A percentile compares a stretch with the other conserved stretches of the same genome.
These are phyloP conservation scores for Staphylotrichum tortipilum DNA, from an alignment of 495 filamentous ascomycete genomes.

Conservation along the genomic window DNA sequence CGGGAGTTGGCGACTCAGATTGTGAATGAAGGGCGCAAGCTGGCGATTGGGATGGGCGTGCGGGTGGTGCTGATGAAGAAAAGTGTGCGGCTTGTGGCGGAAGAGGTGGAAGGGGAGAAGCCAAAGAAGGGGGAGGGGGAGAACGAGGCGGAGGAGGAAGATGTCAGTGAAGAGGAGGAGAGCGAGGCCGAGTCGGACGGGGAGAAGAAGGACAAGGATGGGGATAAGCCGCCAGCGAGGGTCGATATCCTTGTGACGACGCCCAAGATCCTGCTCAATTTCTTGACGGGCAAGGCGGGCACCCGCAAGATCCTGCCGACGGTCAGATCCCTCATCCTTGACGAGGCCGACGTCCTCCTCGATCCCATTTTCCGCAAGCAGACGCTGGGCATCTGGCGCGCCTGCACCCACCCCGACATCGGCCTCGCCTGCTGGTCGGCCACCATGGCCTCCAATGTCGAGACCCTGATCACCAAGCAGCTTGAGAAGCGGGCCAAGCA, in stretches of 20 bases:
- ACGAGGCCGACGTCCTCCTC: slow-evolving; percentile 91
- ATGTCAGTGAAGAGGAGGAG: slow-evolving; percentile 12
- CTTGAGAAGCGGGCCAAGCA: slow-evolving; percentile 49
- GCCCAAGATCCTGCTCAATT: slow-evolving; percentile 67
- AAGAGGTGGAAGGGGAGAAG: slow-evolving; percentile 30
- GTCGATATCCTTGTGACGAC: slow-evolving; percentile 85
- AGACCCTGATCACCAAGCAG: slow-evolving; percentile 54
- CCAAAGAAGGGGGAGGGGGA: slow-evolving; percentile 21
- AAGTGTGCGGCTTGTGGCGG: slow-evolving; percentile 58
- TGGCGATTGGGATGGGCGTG: slow-evolving; percentile 67
- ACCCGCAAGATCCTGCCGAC: slow-evolving; percentile 46
- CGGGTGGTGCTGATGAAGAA: slow-evolving; percentile 78
- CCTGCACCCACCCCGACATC: slow-evolving; percentile 57
- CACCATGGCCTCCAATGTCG: slow-evolving; percentile 90
- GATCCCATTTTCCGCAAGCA: slow-evolving; percentile 87
- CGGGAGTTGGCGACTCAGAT: slow-evolving; percentile 89
- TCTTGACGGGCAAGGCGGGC: slow-evolving; percentile 47
- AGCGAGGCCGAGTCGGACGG: slow-evolving; percentile 20
- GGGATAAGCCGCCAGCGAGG: slow-evolving; percentile 45
- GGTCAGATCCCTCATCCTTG: slow-evolving; percentile 67
- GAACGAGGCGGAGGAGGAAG: slow-evolving; percentile 20
- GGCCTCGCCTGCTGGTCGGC: slow-evolving; percentile 84
- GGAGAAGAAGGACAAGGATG: slow-evolving; percentile 26
- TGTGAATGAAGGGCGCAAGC: slow-evolving; percentile 80
- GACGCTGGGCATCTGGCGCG: slow-evolving; percentile 76